Evolutionary conservation across 495 filamentous ascomycete species (phyloP), one percentile per base, ranked within the genome.

Genomic region (Pyrenula aspistea): DNA sequence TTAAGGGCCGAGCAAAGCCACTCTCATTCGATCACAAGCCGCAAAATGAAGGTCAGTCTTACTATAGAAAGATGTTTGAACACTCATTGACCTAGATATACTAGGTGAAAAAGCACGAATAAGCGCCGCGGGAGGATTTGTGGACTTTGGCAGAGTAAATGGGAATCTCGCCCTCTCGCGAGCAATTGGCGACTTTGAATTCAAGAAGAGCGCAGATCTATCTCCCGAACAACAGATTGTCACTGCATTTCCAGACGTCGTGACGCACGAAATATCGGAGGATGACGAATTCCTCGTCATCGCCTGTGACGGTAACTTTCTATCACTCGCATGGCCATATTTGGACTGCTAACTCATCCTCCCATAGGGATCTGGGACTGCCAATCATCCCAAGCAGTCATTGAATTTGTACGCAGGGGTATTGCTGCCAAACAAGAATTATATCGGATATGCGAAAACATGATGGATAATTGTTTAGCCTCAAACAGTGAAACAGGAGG

Each of bases 381-480:
- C 72, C 91, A 96, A 67, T 95, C 93, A 56, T 97, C 94, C 53
- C 93, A 98, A 73, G 87, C 91, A 23, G 94, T 97, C 19, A 80
- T 97, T 56, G 93, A 98, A 65, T 98, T 97, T 66, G 94, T 97
- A 60, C 82, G 93, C 64, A 83, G 94, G 61, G 94, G 93, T 42
- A 95, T 98, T 67, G 89, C 89, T 21, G 91, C 91, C 20, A 93
- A 95, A 76, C 93, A 98, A 73, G 85, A 91, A 25, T 80, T 98
- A 20, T 81, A 88, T 53, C 84, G 85, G 64, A 96, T 98, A 64
- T 95, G 91, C 71, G 93, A 98, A 76, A 98, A 98, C 75, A 94
- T 98, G 90, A 98, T 98, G 93, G 91, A 97, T 75, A 98, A 97
- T 73, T 98, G 93, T 68, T 80, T 97, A 55, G 88, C 93, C 24